Conservation (phyloP, 2,329 filamentous ascomycete genomes). For the Mollisia scopiformis region DNA sequence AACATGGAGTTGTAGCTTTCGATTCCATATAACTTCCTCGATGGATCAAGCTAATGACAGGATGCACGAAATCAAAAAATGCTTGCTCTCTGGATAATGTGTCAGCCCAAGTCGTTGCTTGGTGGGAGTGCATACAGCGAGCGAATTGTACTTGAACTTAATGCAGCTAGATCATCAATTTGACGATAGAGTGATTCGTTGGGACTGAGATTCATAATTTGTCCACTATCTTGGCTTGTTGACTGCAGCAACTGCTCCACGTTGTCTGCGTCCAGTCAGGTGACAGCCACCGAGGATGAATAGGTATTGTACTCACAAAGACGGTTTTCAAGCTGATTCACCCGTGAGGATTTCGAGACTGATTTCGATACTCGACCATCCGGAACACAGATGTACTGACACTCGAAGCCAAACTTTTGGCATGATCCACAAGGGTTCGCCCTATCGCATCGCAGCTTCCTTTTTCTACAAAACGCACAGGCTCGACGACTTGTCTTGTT, state of each 20-base stretch:
- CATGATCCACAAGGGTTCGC: constrained; percentile 17
- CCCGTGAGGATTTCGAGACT: constrained; percentile 5
- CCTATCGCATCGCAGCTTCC: constrained; percentile 16
- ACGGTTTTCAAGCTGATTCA: constrained; percentile 13
- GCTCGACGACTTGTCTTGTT: not conserved
- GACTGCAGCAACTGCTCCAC: constrained; percentile 12
- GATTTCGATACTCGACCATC: constrained; percentile 2
- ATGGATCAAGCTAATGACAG: constrained; percentile 83
- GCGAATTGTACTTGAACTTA: not conserved
- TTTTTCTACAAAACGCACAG: constrained; percentile 15
- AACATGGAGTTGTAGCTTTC: constrained; percentile 71
- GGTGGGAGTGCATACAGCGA: not conserved
- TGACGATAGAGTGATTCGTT: not conserved
- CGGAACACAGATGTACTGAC: constrained; percentile 7
- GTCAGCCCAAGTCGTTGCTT: no score
- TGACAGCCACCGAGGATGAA: not conserved
- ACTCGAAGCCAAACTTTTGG: constrained; percentile 18
- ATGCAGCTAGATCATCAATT: not conserved
- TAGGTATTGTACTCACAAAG: constrained; percentile 7
- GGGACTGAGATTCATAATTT: not conserved
- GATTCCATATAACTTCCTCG: constrained; percentile 67
- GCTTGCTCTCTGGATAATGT: constrained; percentile 57
- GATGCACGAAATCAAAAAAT: constrained; percentile 86
- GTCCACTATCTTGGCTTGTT: not conserved
- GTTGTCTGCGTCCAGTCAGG: not conserved